Evolutionary conservation across 345 rosid species (phyloP).

Genomic region (Turritis glabra): DNA sequence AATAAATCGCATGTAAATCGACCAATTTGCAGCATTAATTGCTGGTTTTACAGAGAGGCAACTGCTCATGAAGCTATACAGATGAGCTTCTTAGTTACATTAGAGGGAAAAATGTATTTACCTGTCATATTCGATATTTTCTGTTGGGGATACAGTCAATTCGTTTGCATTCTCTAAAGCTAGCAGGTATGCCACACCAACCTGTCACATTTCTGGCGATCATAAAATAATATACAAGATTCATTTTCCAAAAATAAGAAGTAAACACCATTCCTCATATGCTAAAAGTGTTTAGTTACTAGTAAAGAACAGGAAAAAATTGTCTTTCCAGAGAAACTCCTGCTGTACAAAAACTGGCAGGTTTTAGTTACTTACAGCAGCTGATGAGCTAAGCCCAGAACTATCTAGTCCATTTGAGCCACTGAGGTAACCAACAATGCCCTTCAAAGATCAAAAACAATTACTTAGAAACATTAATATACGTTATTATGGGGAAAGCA

Average conservation of each 20-base stretch:
- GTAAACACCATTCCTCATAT: constrained; percentile 13
- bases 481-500: constrained; percentile 14
- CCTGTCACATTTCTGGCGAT: constrained; percentile 53
- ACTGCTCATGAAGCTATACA: constrained; percentile 22
- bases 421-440: constrained; percentile 78
- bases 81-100: constrained; percentile 13
- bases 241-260: constrained; percentile 26
- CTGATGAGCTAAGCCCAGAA: constrained; percentile 98
- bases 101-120: constrained; percentile 16
- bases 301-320: neutral
- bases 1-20: constrained; percentile 12
- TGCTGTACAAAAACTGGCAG: constrained; percentile 4
- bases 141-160: constrained; percentile 58
- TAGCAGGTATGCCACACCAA: constrained; percentile 86
- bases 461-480: constrained; percentile 25
- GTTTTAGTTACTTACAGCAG: constrained; percentile 69
- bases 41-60: constrained; percentile 5
- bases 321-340: neutral
- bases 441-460: constrained; percentile 54
- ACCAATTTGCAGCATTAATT: constrained; percentile 20
- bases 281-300: neutral
- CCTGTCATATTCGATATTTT: constrained; percentile 94
- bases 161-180: constrained; percentile 86
- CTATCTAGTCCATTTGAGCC: constrained; percentile 91
- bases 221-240: constrained; percentile 30